phyloP scores from a whole-genome alignment of 1,284 basidiomycete genomes.

The Microstroma glucosiphilum region DNA sequence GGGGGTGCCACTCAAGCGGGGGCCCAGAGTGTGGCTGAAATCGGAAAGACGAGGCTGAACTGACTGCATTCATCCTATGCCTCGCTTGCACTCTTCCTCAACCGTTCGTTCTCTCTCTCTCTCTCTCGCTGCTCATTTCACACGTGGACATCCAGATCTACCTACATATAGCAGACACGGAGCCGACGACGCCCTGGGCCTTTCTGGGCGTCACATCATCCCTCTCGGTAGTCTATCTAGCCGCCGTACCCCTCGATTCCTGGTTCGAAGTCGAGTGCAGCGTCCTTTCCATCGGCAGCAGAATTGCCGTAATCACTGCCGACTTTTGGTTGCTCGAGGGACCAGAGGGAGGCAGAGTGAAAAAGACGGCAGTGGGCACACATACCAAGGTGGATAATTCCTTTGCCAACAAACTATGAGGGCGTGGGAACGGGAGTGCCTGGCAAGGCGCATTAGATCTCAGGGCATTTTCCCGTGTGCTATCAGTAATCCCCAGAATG shows the following conservation, averaged over 20 bases:
- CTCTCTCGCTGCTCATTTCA: background rate
- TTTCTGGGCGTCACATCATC: conserved; percentile 45
- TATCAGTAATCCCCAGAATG: too few species aligned
- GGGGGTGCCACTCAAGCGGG: background rate
- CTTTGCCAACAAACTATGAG: background rate
- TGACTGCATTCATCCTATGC: background rate
- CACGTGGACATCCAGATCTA: conserved; percentile 14
- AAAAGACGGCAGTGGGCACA: conserved; percentile 24
- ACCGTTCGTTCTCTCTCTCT: conserved; percentile 5
- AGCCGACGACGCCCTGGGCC: conserved; percentile 30
- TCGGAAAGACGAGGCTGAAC: background rate
- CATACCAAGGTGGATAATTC: conserved; percentile 42
- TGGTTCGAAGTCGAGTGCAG: conserved; percentile 41
- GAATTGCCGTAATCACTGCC: conserved; percentile 23
- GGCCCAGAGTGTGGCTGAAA: background rate
- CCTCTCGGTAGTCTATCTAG: conserved; percentile 39
- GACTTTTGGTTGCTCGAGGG: conserved; percentile 34
- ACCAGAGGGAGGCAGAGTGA: conserved; percentile 23
- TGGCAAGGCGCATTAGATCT: too few species aligned
- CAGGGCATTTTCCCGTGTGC: too few species aligned
- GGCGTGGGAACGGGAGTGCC: background rate
- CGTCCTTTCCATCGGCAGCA: conserved; percentile 28
- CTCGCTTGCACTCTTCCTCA: conserved; percentile 4
- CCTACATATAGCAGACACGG: conserved; percentile 28
- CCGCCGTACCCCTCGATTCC: conserved; percentile 29